Evolutionary conservation across 345 rosid genomes (phyloP).

Genomic region (Aegle marmelos): DNA sequence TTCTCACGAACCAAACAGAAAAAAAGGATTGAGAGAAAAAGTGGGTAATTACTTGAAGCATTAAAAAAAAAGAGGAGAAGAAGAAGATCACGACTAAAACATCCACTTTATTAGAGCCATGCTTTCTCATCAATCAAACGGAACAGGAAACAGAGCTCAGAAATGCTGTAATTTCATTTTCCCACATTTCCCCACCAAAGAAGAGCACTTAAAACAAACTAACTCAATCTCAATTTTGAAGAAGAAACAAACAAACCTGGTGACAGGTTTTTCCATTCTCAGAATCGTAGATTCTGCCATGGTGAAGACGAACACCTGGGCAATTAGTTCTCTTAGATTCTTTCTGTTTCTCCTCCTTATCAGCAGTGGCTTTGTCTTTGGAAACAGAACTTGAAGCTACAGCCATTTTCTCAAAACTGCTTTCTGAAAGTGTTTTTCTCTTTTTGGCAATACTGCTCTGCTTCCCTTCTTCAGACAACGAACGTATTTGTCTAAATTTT

Average conservation of each 20-base stretch:
- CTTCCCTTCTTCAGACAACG: not conserved
- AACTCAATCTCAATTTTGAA: not conserved
- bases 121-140: not conserved
- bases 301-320: constrained; percentile 49
- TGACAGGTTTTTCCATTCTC: constrained; percentile 71
- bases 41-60: too few species aligned
- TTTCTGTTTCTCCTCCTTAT: constrained; percentile 12
- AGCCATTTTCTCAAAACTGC: constrained; percentile 22
- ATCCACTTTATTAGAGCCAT: not conserved
- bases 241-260: constrained; percentile 38
- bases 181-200: constrained; percentile 1
- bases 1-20: not conserved
- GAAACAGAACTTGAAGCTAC: constrained; percentile 18
- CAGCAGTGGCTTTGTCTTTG: not conserved
- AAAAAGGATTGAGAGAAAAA: not conserved
- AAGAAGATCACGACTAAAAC: not conserved
- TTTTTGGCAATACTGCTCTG: too few species aligned
- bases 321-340: constrained; percentile 25
- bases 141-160: not conserved
- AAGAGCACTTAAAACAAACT: not conserved
- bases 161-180: not conserved
- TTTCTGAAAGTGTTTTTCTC: not conserved
- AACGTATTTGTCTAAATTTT: not conserved
- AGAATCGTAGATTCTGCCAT: constrained; percentile 53
- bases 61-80: too few species aligned